phyloP scores from a whole-genome alignment of 169 alveolate genomes.

The Besnoitia besnoiti region DNA sequence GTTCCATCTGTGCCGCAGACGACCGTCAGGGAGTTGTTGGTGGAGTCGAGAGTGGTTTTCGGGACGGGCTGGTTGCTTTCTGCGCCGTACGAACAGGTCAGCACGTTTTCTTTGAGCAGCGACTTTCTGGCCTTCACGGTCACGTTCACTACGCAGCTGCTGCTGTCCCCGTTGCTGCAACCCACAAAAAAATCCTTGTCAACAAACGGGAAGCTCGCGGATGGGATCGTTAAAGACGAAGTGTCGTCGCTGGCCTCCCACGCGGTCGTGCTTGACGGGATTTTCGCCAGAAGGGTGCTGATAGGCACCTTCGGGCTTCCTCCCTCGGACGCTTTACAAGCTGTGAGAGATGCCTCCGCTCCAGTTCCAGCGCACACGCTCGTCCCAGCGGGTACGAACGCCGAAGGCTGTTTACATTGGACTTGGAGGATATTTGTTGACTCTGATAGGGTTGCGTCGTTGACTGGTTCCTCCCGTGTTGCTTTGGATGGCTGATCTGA shows the following conservation, averaged over 20 bases:
- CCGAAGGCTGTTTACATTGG: background rate
- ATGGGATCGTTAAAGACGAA: background rate
- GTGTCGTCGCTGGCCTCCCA: background rate
- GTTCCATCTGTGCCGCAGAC: background rate
- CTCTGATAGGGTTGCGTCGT: background rate
- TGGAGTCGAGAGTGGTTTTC: background rate
- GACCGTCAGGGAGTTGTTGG: background rate
- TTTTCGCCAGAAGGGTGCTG: background rate
- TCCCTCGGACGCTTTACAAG: background rate
- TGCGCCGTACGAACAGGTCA: background rate
- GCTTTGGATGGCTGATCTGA: no score
- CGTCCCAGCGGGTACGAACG: background rate
- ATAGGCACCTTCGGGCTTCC: no score
- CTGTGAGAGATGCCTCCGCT: background rate
- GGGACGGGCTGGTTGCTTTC: background rate
- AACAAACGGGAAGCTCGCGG: background rate
- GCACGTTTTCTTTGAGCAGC: background rate
- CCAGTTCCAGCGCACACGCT: background rate
- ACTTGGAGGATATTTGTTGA: background rate
- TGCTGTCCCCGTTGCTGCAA: background rate
- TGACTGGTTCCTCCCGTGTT: no score
- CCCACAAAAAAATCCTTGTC: background rate
- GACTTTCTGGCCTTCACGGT: conserved; percentile 4
- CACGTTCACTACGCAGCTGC: background rate
- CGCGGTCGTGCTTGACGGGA: background rate